Base-by-base conservation (phyloP, 805 yeast genomes). In the Kodamaea sagamina region DNA sequence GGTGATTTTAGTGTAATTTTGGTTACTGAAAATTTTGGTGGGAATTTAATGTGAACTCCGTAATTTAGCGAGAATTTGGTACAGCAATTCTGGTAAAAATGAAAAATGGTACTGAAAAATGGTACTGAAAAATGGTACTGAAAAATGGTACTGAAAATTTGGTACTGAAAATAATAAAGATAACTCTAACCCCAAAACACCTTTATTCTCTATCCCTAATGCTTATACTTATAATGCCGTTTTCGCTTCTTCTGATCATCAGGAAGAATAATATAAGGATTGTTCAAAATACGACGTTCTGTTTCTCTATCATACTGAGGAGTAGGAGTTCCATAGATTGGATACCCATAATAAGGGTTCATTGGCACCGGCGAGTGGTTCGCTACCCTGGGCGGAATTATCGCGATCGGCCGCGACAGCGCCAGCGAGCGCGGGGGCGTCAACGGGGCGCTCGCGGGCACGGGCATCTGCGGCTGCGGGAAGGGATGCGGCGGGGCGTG, bases 221-320 rank as follows among this genome's bases (percentile, higher is more conserved):
- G 15, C 15, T 29, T 18, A 15, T 31, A 34, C 28, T 36, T 21
- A 25, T 36, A 31, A 19, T 42, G 37, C 27, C 44, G 18, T 24
- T 35, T 35, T 16, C 19, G 15, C 29, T 43, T 46, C 35, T 47
- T 37, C 17, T 40, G 48, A 34, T 51, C 48, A 32, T 56, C 61
- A 3, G 64, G 65, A 19, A 59, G 47, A 25, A 61, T 59, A 12
- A 59, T 59, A 46, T 58, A 59, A 2, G 64, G 64, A 29, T 61
- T 61, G 47, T 61, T 61, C 39, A 59, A 48, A 29, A 59, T 42
- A 28, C 54, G 48, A 41, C 64, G 42, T 41, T 59, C 62, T 10
- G 61, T 54, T 27, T 58, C 64, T 42, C 53, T 57, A 32, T 60
- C 63, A 37, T 55, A 56, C 10, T 47, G 48, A 3, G 51, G 49